Conservation (phyloP, 2,329 filamentous ascomycete genomes). For the Stemphylium lycopersici region DNA sequence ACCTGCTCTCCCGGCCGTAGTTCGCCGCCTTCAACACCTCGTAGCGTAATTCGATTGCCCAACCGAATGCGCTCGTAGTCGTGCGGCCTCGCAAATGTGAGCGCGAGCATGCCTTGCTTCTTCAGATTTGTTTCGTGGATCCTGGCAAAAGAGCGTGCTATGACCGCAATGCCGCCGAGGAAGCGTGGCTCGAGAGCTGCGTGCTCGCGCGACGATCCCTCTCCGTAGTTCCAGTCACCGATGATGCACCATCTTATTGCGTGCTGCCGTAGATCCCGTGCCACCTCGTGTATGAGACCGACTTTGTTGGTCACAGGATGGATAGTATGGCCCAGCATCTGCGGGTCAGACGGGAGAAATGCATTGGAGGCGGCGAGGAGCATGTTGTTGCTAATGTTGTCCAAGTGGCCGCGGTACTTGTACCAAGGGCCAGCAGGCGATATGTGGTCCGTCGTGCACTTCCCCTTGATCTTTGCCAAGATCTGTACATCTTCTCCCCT, state of each 20-base stretch:
- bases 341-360: neutral
- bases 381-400: slow-evolving; percentile 40
- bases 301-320: slow-evolving; percentile 22
- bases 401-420: slow-evolving; percentile 49
- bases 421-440: slow-evolving; percentile 50
- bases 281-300: slow-evolving; percentile 35
- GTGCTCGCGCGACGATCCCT: slow-evolving; percentile 19
- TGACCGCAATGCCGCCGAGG: too few relatives aligned
- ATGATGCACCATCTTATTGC: slow-evolving; percentile 43
- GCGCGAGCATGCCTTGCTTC: too few relatives aligned
- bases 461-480: slow-evolving; percentile 47
- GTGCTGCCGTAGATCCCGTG: slow-evolving; percentile 26
- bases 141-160: too few relatives aligned
- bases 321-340: slow-evolving; percentile 38
- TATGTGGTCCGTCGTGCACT: slow-evolving; percentile 52
- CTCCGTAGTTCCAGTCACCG: slow-evolving; percentile 42
- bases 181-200: too few relatives aligned
- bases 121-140: too few relatives aligned
- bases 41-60: slow-evolving; percentile 26
- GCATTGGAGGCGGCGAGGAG: too few relatives aligned
- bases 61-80: slow-evolving; percentile 27
- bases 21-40: slow-evolving; percentile 24
- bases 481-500: slow-evolving; percentile 24
- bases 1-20: slow-evolving; percentile 36
- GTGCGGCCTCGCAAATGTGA: slow-evolving; percentile 17